phyloP scores from a whole-genome alignment of 768 basidiomycete species.

The Auricularia sp. region DNA sequence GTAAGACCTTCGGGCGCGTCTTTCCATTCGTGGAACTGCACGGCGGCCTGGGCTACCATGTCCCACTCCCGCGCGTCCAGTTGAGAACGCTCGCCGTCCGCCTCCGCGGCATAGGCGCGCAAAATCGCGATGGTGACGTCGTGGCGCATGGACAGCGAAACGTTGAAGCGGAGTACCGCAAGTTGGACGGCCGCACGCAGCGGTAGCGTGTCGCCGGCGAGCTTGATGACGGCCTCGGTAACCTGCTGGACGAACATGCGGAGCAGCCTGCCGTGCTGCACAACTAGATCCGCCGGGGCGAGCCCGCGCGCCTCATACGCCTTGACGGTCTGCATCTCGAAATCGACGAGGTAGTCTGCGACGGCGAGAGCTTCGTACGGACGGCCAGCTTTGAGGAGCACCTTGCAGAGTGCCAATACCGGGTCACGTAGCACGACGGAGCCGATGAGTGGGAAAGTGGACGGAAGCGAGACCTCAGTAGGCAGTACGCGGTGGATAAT shows the following conservation, averaged over 20 bases:
- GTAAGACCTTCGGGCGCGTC: not conserved
- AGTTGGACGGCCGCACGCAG: not conserved
- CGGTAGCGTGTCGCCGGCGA: not conserved
- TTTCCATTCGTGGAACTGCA: not conserved
- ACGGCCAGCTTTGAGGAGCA: slow-evolving; percentile 8
- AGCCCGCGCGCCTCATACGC: not conserved
- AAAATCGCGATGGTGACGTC: not conserved
- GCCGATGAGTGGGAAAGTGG: not conserved
- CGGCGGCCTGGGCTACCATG: not conserved
- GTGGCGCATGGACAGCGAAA: not conserved
- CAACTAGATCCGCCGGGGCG: not conserved
- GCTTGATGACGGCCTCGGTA: not conserved
- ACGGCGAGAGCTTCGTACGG: not conserved
- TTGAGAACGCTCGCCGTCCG: not conserved
- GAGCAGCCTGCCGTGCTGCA: not conserved
- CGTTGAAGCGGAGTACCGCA: not conserved
- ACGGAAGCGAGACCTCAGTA: not conserved
- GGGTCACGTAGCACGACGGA: not conserved
- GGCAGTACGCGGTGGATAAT: slow-evolving; percentile 15
- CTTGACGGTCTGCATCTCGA: not conserved
- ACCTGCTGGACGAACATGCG: not conserved
- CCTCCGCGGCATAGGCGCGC: not conserved
- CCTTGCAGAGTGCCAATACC: slow-evolving; percentile 12
- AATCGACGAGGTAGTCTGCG: not conserved
- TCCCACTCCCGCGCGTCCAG: not conserved